Base-by-base conservation (phyloP, 1,139 yeast species). In the Debaryomyces nepalensis region DNA sequence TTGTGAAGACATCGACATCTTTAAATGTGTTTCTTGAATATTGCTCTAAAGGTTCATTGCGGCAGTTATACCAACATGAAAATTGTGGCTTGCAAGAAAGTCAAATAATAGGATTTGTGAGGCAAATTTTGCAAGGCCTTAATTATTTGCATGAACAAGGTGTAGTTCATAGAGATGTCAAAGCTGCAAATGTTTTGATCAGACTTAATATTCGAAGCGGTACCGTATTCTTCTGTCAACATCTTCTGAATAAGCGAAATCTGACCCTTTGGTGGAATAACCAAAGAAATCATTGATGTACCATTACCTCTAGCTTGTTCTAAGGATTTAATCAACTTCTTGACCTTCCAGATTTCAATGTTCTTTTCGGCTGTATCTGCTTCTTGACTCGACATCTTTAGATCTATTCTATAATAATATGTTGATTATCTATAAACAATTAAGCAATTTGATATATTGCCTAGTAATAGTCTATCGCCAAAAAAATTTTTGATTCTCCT, bases 321-420 rank as follows among this genome's bases (percentile, higher is more conserved):
- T 58, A 93, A 78, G 49, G 88, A 82, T 68, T 85, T 86, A 75
- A 85, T 82, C 78, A 86, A 75, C 72, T 93, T 93, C 77, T 91
- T 91, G 78, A 93, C 85, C 82, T 93, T 93, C 99, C 99, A 93
- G 74, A 93, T 90, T 76, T 93, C 97, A 66, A 93, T 93, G 72
- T 90, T 91, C 75, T 87, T 90, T 66, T 93, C 98, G 39, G 97
- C 97, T 40, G 97, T 97, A 52, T 86, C 95, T 34, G 57, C 53
- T 47, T 59, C 64, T 42, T 54, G 53, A 18, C 45, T 34, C 5
- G 57, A 53, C 57, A 53, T 53, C 38, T 38, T 35, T 29, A 16
- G 18, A 24, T 34, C 15, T 9, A 12, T 30, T 34, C 37, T 34
- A 34, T 24, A 20, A 33, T 22, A 24, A 29, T 18, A 11, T 26